phyloP scores from a whole-genome alignment of 495 filamentous ascomycete species.

The Penicillium herquei region DNA sequence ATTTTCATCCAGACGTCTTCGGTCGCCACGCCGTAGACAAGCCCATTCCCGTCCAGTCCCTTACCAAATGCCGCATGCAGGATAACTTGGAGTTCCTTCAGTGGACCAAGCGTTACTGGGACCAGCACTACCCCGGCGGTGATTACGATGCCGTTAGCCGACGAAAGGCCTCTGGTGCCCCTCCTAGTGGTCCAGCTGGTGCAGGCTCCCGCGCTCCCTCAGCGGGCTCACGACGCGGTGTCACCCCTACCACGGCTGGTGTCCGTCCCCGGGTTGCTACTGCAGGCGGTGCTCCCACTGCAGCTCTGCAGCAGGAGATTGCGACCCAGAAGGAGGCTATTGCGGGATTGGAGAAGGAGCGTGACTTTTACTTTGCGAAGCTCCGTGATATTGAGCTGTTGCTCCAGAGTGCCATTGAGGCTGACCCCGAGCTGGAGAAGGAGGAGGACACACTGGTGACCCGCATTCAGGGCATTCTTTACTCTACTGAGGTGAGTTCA shows the following conservation, averaged over 20 bases:
- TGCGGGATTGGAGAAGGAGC: constrained; percentile 83
- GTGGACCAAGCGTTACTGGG: constrained; percentile 95
- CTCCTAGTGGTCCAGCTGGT: constrained; percentile 39
- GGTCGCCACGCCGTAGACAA: constrained; percentile 82
- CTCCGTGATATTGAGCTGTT: constrained; percentile 93
- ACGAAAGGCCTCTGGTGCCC: constrained; percentile 73
- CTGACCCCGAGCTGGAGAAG: constrained; percentile 86
- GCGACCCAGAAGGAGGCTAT: constrained; percentile 81
- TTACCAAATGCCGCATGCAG: constrained; percentile 99
- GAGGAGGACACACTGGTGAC: constrained; percentile 87
- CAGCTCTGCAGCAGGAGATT: constrained; percentile 78
- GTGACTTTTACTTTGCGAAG: constrained; percentile 99
- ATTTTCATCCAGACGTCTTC: constrained; percentile 65
- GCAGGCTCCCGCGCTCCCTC: constrained; percentile 24
- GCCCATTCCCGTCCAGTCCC: constrained; percentile 78
- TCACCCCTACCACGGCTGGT: constrained; percentile 68
- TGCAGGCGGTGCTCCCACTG: constrained; percentile 53
- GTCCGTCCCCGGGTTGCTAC: constrained; percentile 43
- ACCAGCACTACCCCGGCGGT: constrained; percentile 93
- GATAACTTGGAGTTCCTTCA: constrained; percentile 99
- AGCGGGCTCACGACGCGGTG: constrained; percentile 54
- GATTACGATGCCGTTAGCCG: constrained; percentile 90
- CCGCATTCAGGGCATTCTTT: constrained; percentile 92
- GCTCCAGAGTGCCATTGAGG: constrained; percentile 87
- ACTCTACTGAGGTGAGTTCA: constrained; percentile 81